Conservation (phyloP, 331 rosid species). For the Rosa hybrid region DNA sequence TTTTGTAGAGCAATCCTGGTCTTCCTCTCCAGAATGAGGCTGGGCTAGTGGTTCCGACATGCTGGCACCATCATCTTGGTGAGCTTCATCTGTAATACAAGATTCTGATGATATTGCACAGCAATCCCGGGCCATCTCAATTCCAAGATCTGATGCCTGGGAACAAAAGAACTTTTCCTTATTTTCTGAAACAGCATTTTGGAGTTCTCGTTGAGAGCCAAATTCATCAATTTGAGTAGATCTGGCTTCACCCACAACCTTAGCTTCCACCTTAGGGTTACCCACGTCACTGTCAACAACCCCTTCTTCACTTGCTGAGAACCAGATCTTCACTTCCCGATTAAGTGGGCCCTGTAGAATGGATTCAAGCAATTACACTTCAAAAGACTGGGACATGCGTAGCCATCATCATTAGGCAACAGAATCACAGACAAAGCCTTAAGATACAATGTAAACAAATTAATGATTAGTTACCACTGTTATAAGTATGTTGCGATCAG, state of each 20-base stretch:
- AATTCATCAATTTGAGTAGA: slow-evolving; percentile 58
- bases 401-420: too few relatives aligned
- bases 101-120: slow-evolving; percentile 62
- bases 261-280: slow-evolving; percentile 80
- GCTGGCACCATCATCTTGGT: slow-evolving; percentile 48
- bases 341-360: too few relatives aligned
- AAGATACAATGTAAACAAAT: too few relatives aligned
- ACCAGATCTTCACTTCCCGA: too few relatives aligned
- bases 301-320: too few relatives aligned
- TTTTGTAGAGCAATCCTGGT: slow-evolving; percentile 48
- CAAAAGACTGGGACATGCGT: too few relatives aligned
- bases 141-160: slow-evolving; percentile 96
- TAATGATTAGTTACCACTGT: too few relatives aligned
- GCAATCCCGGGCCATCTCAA: slow-evolving; percentile 87
- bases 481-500: too few relatives aligned
- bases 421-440: too few relatives aligned
- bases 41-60: slow-evolving; percentile 42
- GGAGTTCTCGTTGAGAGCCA: slow-evolving; percentile 54
- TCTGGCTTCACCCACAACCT: slow-evolving; percentile 75
- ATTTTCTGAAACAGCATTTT: slow-evolving; percentile 45
- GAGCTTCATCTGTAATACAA: slow-evolving; percentile 49
- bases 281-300: slow-evolving; percentile 50
- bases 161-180: slow-evolving; percentile 83
- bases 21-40: slow-evolving; percentile 55
- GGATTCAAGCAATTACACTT: too few relatives aligned